Evolutionary conservation across 306 rosid species (phyloP).

Genomic region (Quercus parvula): DNA sequence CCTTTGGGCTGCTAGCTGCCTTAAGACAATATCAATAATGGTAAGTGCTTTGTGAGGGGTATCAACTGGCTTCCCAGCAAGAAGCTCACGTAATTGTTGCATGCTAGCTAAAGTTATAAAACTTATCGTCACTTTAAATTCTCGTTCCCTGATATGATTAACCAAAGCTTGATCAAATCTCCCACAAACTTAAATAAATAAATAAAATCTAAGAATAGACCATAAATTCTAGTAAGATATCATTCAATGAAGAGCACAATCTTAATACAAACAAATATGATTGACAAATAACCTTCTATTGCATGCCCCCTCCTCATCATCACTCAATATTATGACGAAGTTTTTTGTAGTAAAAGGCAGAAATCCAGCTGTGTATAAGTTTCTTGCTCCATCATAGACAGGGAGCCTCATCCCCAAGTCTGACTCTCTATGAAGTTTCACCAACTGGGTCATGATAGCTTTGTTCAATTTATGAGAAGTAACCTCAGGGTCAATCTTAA

Average conservation of each 20-base stretch:
- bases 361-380: slow-evolving; percentile 47
- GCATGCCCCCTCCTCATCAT: slow-evolving; percentile 27
- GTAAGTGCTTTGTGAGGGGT: slow-evolving; percentile 44
- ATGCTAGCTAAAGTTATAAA: slow-evolving; percentile 37
- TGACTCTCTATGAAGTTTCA: slow-evolving; percentile 32
- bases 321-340: slow-evolving; percentile 23
- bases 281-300: slow-evolving; percentile 23
- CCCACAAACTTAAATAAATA: neutral
- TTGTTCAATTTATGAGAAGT: slow-evolving; percentile 35
- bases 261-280: neutral
- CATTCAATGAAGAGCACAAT: neutral
- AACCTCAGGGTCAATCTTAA: slow-evolving; percentile 39
- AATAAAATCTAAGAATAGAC: neutral
- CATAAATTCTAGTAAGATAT: slow-evolving; percentile 3
- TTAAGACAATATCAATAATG: slow-evolving; percentile 42
- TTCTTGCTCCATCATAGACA: slow-evolving; percentile 47
- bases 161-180: neutral
- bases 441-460: slow-evolving; percentile 41
- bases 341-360: slow-evolving; percentile 45
- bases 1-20: slow-evolving; percentile 45
- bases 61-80: slow-evolving; percentile 36
- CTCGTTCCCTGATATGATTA: slow-evolving; percentile 31
- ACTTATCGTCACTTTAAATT: slow-evolving; percentile 33
- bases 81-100: slow-evolving; percentile 46
- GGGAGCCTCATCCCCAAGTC: slow-evolving; percentile 39